Conservation (phyloP, 129 eudicot species). For the Sambucus nigra region DNA sequence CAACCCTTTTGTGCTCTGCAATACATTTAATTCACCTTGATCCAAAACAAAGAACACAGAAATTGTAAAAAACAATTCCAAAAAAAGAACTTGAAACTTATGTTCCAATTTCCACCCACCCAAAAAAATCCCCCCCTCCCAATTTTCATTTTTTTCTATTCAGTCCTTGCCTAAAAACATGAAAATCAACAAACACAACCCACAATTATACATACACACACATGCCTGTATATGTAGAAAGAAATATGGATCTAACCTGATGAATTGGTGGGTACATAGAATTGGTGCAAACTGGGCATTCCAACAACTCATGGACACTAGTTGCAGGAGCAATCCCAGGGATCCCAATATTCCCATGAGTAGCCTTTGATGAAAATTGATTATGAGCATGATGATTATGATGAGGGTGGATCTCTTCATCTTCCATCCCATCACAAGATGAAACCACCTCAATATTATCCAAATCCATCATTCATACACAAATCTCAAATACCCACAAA, state of each 20-base stretch:
- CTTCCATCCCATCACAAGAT: constrained; percentile 43
- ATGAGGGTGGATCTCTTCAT: constrained; percentile 40
- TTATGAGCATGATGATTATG: constrained; percentile 12
- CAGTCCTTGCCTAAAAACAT: too few relatives aligned
- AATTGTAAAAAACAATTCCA: too few relatives aligned
- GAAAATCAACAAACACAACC: too few relatives aligned
- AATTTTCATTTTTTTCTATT: too few relatives aligned
- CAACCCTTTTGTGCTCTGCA: not conserved
- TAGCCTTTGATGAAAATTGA: constrained; percentile 26
- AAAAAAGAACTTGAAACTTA: too few relatives aligned
- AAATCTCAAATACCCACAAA: not conserved
- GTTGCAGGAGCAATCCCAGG: constrained; percentile 42
- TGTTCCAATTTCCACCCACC: too few relatives aligned
- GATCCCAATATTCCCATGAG: constrained; percentile 12
- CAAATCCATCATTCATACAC: constrained; percentile 26
- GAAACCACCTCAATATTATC: constrained; percentile 51
- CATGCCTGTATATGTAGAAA: not conserved
- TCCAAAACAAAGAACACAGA: not conserved
- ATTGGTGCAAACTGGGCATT: constrained; percentile 77
- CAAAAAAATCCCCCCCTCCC: too few relatives aligned
- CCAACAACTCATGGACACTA: constrained; percentile 64
- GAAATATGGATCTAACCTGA: constrained; percentile 33
- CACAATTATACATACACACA: too few relatives aligned
- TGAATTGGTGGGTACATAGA: constrained; percentile 80
- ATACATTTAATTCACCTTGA: not conserved